Conservation (phyloP, 257 asterid genomes). For the Oldenlandia corymbosa region DNA sequence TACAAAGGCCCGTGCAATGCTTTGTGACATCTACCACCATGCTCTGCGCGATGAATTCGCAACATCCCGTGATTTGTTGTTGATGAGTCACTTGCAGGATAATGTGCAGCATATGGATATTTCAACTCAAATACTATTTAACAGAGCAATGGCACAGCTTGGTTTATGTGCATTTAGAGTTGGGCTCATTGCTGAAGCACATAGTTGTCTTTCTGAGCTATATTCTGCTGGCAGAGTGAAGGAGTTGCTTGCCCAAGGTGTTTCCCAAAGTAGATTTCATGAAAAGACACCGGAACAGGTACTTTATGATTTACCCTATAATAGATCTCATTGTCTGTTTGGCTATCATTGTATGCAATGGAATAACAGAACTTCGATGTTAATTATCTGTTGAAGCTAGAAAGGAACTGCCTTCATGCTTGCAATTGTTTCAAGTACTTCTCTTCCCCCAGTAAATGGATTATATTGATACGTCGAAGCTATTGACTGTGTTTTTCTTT, state of each 20-base stretch:
- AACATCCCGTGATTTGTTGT: conserved; percentile 74
- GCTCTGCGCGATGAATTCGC: conserved; percentile 80
- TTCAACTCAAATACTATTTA: conserved; percentile 84
- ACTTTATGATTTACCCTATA: no score
- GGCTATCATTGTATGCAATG: no score
- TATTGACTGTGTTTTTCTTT: no score
- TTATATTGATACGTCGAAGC: no score
- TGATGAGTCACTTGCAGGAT: conserved; percentile 98
- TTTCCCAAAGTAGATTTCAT: conserved; percentile 85
- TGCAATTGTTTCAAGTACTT: no score
- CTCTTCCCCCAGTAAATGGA: no score
- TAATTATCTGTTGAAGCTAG: no score
- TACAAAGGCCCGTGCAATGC: conserved; percentile 98
- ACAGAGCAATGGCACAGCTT: conserved; percentile 94
- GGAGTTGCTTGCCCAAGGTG: conserved; percentile 95
- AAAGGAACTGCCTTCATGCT: no score
- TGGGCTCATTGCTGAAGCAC: conserved; percentile 75
- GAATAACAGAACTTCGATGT: no score
- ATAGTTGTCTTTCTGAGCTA: conserved; percentile 78
- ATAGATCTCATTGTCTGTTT: no score
- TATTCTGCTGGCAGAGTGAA: conserved; percentile 92
- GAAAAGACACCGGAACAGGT: conserved; percentile 99
- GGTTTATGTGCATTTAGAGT: conserved; percentile 86
- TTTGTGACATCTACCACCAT: conserved; percentile 91
- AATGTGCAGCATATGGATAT: conserved; percentile 94